Base-by-base conservation (phyloP, 129 eudicot genomes). In the Pulicaria dysenterica region DNA sequence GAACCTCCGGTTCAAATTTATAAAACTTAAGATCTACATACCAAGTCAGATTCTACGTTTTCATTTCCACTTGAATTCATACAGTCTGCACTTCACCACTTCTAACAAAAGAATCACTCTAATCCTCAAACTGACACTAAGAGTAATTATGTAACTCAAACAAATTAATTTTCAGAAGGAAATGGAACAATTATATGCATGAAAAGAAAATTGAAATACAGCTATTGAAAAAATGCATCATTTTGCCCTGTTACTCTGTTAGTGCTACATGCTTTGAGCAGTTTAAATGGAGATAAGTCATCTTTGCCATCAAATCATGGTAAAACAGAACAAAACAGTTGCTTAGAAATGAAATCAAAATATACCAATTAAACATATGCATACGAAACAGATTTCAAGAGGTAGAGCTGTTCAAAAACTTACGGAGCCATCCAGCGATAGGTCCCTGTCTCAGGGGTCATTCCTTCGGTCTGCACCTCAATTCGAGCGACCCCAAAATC, bases 381-480 rank as follows among this genome's bases (percentile, higher is more conserved):
- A 69, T 53, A 69, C 56, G 43, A 56, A 24, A 58, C 6, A 71
- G 40, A 57, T 39, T 43, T 56, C 45, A 58, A 58, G 4, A 36
- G 4, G 67, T 12, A 58, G 36, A 50, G 50, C 36, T 31, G 67
- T 40, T 49, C 14, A 16, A 58, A 74, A 60, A 69, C 96, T 87
- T 85, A 92, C 98, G 98, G 98, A 81, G 98, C 98, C 98, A 92
- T 92, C 98, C 98, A 92, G 69, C 98, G 96, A 72, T 92, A 92
- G 8, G 98, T 92, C 77, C 98, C 98, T 1, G 98, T 92, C 78
- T 92, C 98, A 34, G 98, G 98, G 11, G 98, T 92, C 98, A 92
- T 92, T 64, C 98, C 98, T 80, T 89, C 98, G 2, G 98, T 89
- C 85, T 92, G 98, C 78, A 89, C 98, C 84, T 92, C 98, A 67